Evolutionary conservation across 108 stramenopile genomes (phyloP).

Genomic region (Pseudonitzschia multistriata): DNA sequence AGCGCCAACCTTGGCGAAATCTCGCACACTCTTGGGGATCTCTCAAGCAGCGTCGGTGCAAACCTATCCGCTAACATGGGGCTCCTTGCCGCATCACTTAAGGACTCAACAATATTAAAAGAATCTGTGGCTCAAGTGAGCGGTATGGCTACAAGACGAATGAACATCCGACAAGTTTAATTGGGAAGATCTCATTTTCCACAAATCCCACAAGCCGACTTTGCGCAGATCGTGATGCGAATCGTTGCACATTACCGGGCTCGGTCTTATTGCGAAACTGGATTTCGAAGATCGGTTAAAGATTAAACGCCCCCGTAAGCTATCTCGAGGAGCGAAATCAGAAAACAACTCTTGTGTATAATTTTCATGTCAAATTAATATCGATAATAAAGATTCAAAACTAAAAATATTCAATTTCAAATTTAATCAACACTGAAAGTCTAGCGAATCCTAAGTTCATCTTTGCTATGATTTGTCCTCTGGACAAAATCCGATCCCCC

Average conservation of each 20-base stretch:
- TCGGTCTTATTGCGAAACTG: neutral
- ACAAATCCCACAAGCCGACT: conserved; percentile 6
- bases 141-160: conserved; percentile 18
- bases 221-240: conserved; percentile 7
- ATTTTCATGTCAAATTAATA: neutral
- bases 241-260: conserved; percentile 4
- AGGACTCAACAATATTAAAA: conserved; percentile 14
- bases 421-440: neutral
- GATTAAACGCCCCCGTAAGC: neutral
- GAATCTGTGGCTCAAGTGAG: conserved; percentile 28
- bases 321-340: neutral
- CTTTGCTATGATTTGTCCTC: neutral
- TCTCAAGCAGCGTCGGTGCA: conserved; percentile 6
- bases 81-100: neutral
- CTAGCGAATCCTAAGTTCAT: too few species aligned
- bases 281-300: conserved; percentile 1
- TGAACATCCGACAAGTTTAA: conserved; percentile 7
- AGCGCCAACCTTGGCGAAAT: neutral
- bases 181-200: neutral
- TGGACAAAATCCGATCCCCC: conserved; percentile 34
- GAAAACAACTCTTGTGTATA: neutral
- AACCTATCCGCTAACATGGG: conserved; percentile 19
- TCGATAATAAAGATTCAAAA: neutral
- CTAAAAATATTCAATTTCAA: neutral
- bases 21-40: conserved; percentile 5